Evolutionary conservation across 345 rosid species (phyloP).

Genomic region (Melastoma malabathricum): DNA sequence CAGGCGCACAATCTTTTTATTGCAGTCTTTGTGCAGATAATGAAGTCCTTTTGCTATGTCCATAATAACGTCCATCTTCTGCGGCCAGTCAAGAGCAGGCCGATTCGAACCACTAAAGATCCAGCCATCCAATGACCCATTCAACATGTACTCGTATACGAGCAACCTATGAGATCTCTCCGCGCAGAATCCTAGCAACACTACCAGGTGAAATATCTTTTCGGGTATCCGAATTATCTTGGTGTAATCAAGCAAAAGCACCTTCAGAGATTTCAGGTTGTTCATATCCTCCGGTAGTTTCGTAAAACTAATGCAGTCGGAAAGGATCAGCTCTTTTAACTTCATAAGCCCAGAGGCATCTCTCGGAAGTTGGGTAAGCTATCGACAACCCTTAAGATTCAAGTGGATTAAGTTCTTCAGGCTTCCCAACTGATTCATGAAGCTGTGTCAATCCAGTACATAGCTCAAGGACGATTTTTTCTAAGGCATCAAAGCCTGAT

Average conservation of each 20-base stretch:
- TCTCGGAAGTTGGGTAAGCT: slow-evolving; percentile 25
- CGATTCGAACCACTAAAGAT: too few relatives aligned
- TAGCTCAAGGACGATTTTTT: slow-evolving; percentile 25
- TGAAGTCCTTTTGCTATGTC: too few relatives aligned
- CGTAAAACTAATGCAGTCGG: slow-evolving; percentile 18
- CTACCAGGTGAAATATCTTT: slow-evolving; percentile 22
- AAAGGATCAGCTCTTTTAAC: slow-evolving; percentile 30
- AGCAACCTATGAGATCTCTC: too few relatives aligned
- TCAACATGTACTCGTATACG: too few relatives aligned
- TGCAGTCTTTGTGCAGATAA: too few relatives aligned
- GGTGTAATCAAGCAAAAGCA: slow-evolving; percentile 27
- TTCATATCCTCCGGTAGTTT: slow-evolving; percentile 26
- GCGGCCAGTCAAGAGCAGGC: too few relatives aligned
- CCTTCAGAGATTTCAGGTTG: slow-evolving; percentile 28
- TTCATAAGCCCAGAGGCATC: slow-evolving; percentile 25
- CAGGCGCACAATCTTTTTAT: too few relatives aligned
- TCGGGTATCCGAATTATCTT: slow-evolving; percentile 26
- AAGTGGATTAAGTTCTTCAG: slow-evolving; percentile 19
- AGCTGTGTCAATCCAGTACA: slow-evolving; percentile 20
- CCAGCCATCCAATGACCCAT: too few relatives aligned
- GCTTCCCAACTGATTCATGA: slow-evolving; percentile 30
- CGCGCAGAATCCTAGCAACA: too few relatives aligned
- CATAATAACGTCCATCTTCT: too few relatives aligned
- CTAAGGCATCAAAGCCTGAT: slow-evolving; percentile 16
- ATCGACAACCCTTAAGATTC: slow-evolving; percentile 22